Evolutionary conservation across 2,329 filamentous ascomycete species (phyloP).

Genomic region (Coleophoma crateriformis): DNA sequence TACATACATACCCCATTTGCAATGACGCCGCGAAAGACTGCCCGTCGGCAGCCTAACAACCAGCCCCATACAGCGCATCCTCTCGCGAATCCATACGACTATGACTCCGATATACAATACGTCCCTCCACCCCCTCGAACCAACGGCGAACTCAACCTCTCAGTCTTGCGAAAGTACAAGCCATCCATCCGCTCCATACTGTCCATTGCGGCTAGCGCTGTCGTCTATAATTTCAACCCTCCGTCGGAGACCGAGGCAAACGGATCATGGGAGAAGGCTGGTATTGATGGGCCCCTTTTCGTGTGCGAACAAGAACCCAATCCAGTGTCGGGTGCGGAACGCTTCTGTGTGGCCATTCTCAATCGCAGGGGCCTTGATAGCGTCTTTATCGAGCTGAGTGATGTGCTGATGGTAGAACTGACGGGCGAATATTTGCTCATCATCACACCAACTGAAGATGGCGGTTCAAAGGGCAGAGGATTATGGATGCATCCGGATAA

Average conservation of each 20-base stretch:
- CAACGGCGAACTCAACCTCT: conserved; percentile 82
- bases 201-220: conserved; percentile 77
- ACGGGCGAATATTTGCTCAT: conserved; percentile 47
- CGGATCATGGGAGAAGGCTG: conserved; percentile 76
- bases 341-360: conserved; percentile 61
- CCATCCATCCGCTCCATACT: conserved; percentile 69
- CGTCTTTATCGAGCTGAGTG: conserved; percentile 58
- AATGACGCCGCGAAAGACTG: conserved; percentile 33
- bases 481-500: conserved; percentile 48
- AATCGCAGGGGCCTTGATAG: conserved; percentile 70
- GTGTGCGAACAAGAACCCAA: conserved; percentile 59
- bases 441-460: conserved; percentile 21
- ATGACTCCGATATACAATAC: conserved; percentile 40
- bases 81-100: conserved; percentile 42
- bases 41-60: conserved; percentile 28
- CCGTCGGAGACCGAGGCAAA: conserved; percentile 19
- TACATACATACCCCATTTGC: background rate
- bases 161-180: conserved; percentile 76
- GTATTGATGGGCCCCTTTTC: conserved; percentile 84
- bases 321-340: conserved; percentile 31
- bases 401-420: conserved; percentile 60
- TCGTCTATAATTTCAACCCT: conserved; percentile 75
- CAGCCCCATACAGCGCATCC: conserved; percentile 23
- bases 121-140: conserved; percentile 40
- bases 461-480: conserved; percentile 34